Conservation (phyloP, 768 basidiomycete species). For the Leucosporidium yakuticum region DNA sequence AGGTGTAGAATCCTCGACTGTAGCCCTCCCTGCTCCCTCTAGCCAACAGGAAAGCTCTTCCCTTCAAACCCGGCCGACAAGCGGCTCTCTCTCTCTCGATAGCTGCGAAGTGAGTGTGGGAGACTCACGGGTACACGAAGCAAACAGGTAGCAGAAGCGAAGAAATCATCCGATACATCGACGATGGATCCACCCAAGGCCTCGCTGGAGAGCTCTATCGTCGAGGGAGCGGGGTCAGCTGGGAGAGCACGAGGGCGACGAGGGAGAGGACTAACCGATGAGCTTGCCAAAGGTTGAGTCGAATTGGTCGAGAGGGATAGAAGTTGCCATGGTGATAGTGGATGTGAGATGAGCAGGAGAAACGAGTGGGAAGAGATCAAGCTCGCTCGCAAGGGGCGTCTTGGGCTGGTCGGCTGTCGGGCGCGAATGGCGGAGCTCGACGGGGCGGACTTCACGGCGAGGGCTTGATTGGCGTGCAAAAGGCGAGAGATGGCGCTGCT, state of each 20-base stretch:
- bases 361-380: no score
- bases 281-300: constrained; percentile 19
- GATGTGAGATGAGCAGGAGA: no score
- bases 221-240: not conserved
- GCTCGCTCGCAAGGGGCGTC: no score
- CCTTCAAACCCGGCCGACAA: no score
- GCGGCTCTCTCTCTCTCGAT: no score
- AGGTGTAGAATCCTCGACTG: not conserved
- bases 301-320: not conserved
- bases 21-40: not conserved
- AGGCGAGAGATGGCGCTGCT: no score
- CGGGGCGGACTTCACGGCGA: no score
- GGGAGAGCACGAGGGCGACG: no score
- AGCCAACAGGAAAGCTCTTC: not conserved
- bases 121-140: constrained; percentile 67
- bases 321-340: not conserved
- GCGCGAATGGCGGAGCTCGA: no score
- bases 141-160: constrained; percentile 76
- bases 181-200: constrained; percentile 70
- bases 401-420: no score
- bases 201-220: constrained; percentile 77
- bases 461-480: no score
- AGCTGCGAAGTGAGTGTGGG: no score
- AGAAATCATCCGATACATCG: constrained; percentile 89
- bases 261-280: constrained; percentile 19